Percentiles rank a stretch among this genome's conserved stretches.
Conservation (phyloP, 345 rosid species). For the Linum trigynum region DNA sequence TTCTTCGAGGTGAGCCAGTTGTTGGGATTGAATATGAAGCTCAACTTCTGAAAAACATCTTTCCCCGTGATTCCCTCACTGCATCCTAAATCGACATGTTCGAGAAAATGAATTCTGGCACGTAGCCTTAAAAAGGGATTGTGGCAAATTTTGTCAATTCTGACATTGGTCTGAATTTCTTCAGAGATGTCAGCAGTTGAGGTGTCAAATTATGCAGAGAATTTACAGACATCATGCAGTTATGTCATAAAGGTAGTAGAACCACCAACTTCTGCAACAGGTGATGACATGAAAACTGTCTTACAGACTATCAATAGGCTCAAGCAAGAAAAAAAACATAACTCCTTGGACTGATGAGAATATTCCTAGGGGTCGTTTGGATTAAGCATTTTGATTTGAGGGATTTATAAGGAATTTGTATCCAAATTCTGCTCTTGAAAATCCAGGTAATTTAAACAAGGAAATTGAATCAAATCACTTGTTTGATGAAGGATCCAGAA, state of each 20-base stretch:
- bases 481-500: too few species aligned
- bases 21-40: slow-evolving; percentile 83
- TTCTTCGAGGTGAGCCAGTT: slow-evolving; percentile 73
- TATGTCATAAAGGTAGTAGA: slow-evolving; percentile 80
- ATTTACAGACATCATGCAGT: slow-evolving; percentile 56
- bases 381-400: too few species aligned
- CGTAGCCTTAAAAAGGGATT: too few species aligned
- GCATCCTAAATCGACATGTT: background rate
- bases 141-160: too few species aligned
- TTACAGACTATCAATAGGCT: slow-evolving; percentile 43
- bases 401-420: too few species aligned
- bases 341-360: slow-evolving; percentile 81
- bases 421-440: too few species aligned
- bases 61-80: slow-evolving; percentile 64
- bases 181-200: slow-evolving; percentile 69
- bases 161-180: slow-evolving; percentile 12
- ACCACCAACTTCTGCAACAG: slow-evolving; percentile 54
- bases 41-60: slow-evolving; percentile 74
- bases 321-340: slow-evolving; percentile 50
- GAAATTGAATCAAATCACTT: too few species aligned
- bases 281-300: slow-evolving; percentile 53
- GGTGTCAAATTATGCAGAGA: slow-evolving; percentile 69
- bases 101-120: background rate
- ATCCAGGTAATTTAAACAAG: too few species aligned
- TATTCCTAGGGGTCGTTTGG: too few species aligned